Percentiles rank a stretch among this genome's conserved stretches.
phyloP scores from a whole-genome alignment of 371 early-diverging fungal genomes.

The Modicella reniformis region DNA sequence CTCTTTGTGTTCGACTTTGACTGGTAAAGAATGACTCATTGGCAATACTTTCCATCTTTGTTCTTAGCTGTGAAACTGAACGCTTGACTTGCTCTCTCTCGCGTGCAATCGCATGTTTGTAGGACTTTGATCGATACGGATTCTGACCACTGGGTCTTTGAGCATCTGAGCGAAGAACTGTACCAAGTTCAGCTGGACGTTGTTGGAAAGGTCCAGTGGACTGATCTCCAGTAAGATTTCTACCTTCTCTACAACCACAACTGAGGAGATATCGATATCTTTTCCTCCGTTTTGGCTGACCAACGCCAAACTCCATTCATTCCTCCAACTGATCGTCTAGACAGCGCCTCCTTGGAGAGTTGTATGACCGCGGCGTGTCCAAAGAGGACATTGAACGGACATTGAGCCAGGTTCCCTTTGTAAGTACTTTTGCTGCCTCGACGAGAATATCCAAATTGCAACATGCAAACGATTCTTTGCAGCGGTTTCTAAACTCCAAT shows the following conservation, averaged over 20 bases:
- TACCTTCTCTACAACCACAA: background rate
- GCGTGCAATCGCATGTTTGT: background rate
- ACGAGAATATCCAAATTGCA: background rate
- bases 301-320: background rate
- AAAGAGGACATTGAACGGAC: constrained; percentile 60
- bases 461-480: background rate
- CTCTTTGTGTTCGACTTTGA: constrained; percentile 82
- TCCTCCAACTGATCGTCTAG: too few relatives aligned
- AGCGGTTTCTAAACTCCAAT: background rate
- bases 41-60: background rate
- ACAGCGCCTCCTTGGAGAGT: constrained; percentile 63
- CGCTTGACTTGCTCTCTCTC: background rate
- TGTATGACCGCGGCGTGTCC: constrained; percentile 65
- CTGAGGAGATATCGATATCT: too few relatives aligned
- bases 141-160: constrained; percentile 72
- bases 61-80: background rate
- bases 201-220: constrained; percentile 67
- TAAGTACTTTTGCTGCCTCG: constrained; percentile 54
- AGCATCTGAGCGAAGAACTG: constrained; percentile 57
- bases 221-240: constrained; percentile 71
- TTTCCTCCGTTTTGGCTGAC: background rate
- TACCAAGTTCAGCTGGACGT: constrained; percentile 47
- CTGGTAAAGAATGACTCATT: constrained; percentile 56
- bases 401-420: constrained; percentile 69
- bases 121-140: constrained; percentile 82